phyloP scores from a whole-genome alignment of 1,139 yeast species.

The Lodderomyces beijingensis region DNA sequence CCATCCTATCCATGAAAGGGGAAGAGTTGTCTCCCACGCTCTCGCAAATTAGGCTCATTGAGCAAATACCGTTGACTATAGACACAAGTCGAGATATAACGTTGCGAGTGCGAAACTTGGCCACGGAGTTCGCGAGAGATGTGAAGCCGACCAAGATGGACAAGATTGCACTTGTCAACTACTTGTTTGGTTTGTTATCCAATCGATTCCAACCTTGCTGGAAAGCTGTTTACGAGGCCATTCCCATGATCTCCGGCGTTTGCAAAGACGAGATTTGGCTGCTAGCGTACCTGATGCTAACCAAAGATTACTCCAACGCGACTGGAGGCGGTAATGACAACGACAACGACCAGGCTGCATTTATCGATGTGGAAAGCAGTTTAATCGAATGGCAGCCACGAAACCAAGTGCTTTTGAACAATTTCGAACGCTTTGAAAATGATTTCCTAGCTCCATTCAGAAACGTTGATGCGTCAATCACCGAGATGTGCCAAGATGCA shows the following conservation, averaged over 20 bases:
- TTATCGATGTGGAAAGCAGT: constrained; percentile 15
- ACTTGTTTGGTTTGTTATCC: constrained; percentile 68
- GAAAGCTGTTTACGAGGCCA: constrained; percentile 64
- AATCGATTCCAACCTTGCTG: constrained; percentile 82
- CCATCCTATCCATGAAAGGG: constrained; percentile 14
- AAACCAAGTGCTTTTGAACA: constrained; percentile 25
- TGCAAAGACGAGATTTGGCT: constrained; percentile 56
- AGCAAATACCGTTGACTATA: constrained; percentile 66
- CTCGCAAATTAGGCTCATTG: constrained; percentile 52
- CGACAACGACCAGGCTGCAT: constrained; percentile 15
- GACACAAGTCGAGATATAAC: constrained; percentile 74
- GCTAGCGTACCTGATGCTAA: constrained; percentile 39
- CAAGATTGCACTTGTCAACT: constrained; percentile 47
- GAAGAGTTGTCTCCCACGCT: constrained; percentile 16
- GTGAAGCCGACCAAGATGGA: constrained; percentile 29
- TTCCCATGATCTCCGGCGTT: constrained; percentile 45
- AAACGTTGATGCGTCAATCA: constrained; percentile 25
- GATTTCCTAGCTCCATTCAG: constrained; percentile 21
- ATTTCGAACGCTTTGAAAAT: constrained; percentile 20
- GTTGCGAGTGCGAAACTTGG: constrained; percentile 62
- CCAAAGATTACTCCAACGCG: constrained; percentile 20
- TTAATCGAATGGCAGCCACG: constrained; percentile 29
- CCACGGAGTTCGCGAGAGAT: constrained; percentile 41
- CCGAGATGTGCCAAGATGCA: constrained; percentile 16
- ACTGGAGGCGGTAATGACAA: constrained; percentile 16